These are phyloP conservation scores for Monosporascus sp. DNA, from an alignment of 2,329 filamentous ascomycete species.

Conservation along the genomic window DNA sequence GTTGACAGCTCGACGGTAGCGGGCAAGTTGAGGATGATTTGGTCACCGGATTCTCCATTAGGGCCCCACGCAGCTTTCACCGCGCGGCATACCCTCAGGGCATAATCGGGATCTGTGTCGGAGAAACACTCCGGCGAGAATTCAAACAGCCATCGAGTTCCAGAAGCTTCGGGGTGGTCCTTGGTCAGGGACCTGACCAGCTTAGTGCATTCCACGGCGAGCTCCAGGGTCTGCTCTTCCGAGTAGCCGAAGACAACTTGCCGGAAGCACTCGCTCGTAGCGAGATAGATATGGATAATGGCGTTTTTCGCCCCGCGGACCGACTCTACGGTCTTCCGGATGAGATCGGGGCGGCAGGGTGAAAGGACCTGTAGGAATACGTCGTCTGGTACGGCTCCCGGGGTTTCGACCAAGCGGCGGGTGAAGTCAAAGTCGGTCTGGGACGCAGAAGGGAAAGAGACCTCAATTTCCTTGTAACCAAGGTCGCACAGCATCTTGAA, in stretches of 20 bases:
- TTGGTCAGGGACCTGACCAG: conserved; percentile 5
- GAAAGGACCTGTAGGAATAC: conserved; percentile 22
- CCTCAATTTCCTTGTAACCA: conserved; percentile 24
- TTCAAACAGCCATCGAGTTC: conserved; percentile 3
- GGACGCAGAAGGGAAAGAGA: conserved; percentile 22
- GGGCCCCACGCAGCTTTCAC: conserved; percentile 4
- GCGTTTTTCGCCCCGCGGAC: conserved; percentile 12
- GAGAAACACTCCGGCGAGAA: conserved; percentile 5
- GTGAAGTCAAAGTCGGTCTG: conserved; percentile 23
- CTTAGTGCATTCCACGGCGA: conserved; percentile 1
- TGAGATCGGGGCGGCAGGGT: conserved; percentile 16
- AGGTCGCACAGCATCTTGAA: conserved; percentile 21
- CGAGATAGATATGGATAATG: conserved; percentile 10
- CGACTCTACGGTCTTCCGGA: conserved; percentile 10
- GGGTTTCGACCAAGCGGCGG: conserved; percentile 10
- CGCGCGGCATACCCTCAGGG: background rate
- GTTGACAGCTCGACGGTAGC: conserved; percentile 8
- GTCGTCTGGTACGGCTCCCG: conserved; percentile 16
- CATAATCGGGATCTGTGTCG: conserved; percentile 4
- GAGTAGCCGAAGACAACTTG: conserved; percentile 6
- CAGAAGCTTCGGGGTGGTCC: conserved; percentile 1
- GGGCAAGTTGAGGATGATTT: conserved; percentile 3
- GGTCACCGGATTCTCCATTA: background rate
- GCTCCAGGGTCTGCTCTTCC: conserved; percentile 1
- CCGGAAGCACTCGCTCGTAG: conserved; percentile 5